phyloP scores from a whole-genome alignment of 805 yeast genomes.

The Brettanomyces nanus region DNA sequence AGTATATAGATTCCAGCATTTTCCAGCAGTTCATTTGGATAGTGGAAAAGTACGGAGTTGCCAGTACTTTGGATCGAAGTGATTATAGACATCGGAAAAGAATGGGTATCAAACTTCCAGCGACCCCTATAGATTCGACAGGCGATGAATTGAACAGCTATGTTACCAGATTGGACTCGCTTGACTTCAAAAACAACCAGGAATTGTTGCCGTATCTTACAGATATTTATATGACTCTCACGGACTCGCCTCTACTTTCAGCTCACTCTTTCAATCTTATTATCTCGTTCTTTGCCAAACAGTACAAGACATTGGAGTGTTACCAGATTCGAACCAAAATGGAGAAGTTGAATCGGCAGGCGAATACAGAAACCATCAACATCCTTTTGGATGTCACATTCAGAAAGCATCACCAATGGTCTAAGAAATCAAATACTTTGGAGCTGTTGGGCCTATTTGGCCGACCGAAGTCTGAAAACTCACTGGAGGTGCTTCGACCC shows the following conservation, averaged over 20 bases:
- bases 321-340: constrained; percentile 1
- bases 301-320: neutral
- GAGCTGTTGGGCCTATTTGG: neutral
- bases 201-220: neutral
- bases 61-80: neutral
- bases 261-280: neutral
- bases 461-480: neutral
- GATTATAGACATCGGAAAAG: neutral
- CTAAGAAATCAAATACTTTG: neutral
- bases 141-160: neutral
- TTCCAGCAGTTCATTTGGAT: neutral
- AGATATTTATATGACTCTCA: neutral
- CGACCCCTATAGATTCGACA: neutral
- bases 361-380: neutral
- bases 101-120: neutral
- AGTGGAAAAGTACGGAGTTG: neutral
- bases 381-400: neutral
- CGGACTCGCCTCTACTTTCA: neutral
- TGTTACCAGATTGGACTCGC: neutral
- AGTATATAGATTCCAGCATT: neutral
- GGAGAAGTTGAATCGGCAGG: neutral
- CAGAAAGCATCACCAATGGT: neutral
- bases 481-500: neutral
- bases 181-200: neutral
- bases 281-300: constrained; percentile 1